These are phyloP conservation scores for Solanum chiquidenum DNA, from an alignment of 257 asterid genomes.

Conservation along the genomic window DNA sequence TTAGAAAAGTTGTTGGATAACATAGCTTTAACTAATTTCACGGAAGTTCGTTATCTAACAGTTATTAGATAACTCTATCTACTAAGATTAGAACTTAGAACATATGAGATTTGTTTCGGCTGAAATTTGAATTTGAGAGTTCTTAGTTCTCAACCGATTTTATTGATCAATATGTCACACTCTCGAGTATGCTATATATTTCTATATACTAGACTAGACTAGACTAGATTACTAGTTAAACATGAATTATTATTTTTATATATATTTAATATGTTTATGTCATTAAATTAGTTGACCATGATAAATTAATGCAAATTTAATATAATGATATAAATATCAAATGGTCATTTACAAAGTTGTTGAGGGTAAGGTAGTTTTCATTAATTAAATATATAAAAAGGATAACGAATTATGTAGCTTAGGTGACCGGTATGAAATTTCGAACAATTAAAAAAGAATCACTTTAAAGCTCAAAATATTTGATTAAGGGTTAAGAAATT, in stretches of 20 bases:
- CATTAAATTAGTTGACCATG: background rate
- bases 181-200: background rate
- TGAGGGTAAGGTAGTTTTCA: background rate
- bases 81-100: too few species aligned
- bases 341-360: background rate
- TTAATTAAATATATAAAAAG: background rate
- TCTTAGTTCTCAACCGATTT: rapidly evolving
- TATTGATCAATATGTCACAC: rapidly evolving
- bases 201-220: background rate
- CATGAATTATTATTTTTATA: background rate
- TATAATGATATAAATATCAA: background rate
- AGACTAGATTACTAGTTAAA: background rate
- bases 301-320: background rate
- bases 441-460: background rate
- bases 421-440: background rate
- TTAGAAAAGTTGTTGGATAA: background rate
- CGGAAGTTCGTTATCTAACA: rapidly evolving
- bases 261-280: background rate
- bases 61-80: rapidly evolving
- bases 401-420: background rate
- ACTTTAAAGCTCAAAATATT: background rate
- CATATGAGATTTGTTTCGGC: rapidly evolving
- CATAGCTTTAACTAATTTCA: background rate
- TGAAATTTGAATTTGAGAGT: background rate
- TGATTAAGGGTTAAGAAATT: background rate